phyloP scores from a whole-genome alignment of 208 protist genomes.

The Angomonas ambiguus region DNA sequence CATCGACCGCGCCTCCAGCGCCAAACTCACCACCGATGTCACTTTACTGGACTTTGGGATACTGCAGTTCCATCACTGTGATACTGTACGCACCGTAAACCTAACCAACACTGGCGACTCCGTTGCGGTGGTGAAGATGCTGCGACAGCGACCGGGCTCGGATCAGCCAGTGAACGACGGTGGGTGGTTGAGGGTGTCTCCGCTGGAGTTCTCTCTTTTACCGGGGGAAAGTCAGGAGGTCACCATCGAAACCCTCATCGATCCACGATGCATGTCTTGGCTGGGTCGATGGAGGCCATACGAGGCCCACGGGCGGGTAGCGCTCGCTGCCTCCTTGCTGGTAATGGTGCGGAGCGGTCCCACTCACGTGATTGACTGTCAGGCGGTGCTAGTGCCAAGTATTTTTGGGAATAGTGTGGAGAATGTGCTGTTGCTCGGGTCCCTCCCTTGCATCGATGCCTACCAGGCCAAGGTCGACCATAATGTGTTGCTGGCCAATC shows the following conservation, averaged over 20 bases:
- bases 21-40: constrained; percentile 31
- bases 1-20: constrained; percentile 37
- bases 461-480: constrained; percentile 46
- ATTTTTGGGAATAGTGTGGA: constrained; percentile 80
- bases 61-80: constrained; percentile 53
- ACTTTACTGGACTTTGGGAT: constrained; percentile 55
- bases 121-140: constrained; percentile 53
- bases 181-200: constrained; percentile 69
- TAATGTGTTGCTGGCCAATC: constrained; percentile 22
- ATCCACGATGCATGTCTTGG: constrained; percentile 64
- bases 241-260: constrained; percentile 43
- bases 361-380: constrained; percentile 59
- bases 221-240: constrained; percentile 67
- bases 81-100: constrained; percentile 23
- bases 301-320: constrained; percentile 36
- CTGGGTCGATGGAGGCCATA: constrained; percentile 59
- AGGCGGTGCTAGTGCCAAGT: constrained; percentile 53
- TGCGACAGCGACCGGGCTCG: constrained; percentile 35
- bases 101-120: constrained; percentile 71
- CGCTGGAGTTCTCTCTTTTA: constrained; percentile 53
- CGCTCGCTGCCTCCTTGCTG: constrained; percentile 45
- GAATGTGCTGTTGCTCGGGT: constrained; percentile 51
- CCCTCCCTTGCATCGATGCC: constrained; percentile 48
- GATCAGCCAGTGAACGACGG: constrained; percentile 30
- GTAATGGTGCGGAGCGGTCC: constrained; percentile 57